Evolutionary conservation across 1,284 basidiomycete species (phyloP).

Genomic region (Ustilago xerochloae): DNA sequence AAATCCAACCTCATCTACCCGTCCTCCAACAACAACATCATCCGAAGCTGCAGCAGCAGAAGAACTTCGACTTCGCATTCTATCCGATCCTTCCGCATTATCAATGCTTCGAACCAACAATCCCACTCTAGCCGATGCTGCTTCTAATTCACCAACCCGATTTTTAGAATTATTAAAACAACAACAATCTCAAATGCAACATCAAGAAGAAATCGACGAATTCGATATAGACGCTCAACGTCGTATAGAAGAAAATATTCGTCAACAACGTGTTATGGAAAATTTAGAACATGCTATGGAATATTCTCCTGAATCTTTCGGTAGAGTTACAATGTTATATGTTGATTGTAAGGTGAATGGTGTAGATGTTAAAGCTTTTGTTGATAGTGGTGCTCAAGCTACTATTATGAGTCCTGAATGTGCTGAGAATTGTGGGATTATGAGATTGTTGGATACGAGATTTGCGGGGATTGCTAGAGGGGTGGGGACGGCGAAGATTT

Average conservation of each 20-base stretch:
- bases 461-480: slow-evolving; percentile 93
- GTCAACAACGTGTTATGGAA: slow-evolving; percentile 88
- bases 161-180: slow-evolving; percentile 44
- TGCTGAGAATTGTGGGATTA: slow-evolving; percentile 91
- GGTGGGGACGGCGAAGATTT: slow-evolving; percentile 92
- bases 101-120: slow-evolving; percentile 74
- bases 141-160: slow-evolving; percentile 4
- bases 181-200: slow-evolving; percentile 50
- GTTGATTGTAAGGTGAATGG: slow-evolving; percentile 86
- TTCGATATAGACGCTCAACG: slow-evolving; percentile 84
- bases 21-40: background rate
- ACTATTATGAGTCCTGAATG: slow-evolving; percentile 97
- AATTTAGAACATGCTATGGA: slow-evolving; percentile 68
- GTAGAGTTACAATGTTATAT: slow-evolving; percentile 94
- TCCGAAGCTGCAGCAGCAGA: slow-evolving; percentile 78
- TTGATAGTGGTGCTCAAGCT: slow-evolving; percentile 94
- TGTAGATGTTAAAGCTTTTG: slow-evolving; percentile 90
- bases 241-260: slow-evolving; percentile 92
- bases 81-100: slow-evolving; percentile 85
- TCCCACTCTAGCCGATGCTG: slow-evolving; percentile 49
- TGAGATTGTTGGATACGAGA: slow-evolving; percentile 88
- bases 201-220: slow-evolving; percentile 73
- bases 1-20: background rate
- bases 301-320: slow-evolving; percentile 84
- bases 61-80: slow-evolving; percentile 85